phyloP scores from a whole-genome alignment of 495 filamentous ascomycete genomes.

The Choiromyces venosus region DNA sequence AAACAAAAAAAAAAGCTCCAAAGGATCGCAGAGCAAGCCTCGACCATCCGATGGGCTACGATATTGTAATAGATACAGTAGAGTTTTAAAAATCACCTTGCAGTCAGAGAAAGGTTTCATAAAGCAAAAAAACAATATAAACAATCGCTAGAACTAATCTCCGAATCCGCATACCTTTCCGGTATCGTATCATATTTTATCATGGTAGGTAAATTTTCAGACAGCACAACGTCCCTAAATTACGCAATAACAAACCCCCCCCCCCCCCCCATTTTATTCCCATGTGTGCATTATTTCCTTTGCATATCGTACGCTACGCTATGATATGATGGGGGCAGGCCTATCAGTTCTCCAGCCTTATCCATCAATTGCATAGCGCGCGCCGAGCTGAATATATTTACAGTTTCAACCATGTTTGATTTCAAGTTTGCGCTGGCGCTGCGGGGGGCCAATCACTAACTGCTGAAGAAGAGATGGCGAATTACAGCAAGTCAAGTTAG shows the following conservation, averaged over 20 bases:
- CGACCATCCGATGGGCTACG: too few species aligned
- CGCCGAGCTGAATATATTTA: background rate
- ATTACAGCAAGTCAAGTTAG: too few species aligned
- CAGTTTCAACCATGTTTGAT: background rate
- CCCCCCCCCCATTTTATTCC: too few species aligned
- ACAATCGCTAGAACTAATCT: too few species aligned
- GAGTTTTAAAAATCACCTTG: background rate
- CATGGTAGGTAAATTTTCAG: background rate
- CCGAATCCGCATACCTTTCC: conserved; percentile 1
- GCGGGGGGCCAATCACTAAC: background rate
- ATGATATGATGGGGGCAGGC: too few species aligned
- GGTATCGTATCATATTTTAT: too few species aligned
- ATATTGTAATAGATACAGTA: too few species aligned
- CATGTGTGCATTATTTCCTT: background rate
- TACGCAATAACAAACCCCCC: background rate
- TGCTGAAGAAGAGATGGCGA: background rate
- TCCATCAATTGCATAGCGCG: background rate
- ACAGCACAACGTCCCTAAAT: background rate
- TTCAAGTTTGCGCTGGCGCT: background rate
- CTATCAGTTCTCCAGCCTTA: background rate
- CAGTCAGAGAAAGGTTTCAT: background rate
- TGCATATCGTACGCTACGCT: too few species aligned
- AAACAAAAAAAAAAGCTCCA: too few species aligned
- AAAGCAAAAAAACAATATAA: too few species aligned
- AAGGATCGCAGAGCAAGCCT: too few species aligned